A percentile compares a stretch with the other conserved stretches of the same genome.
phyloP scores from a whole-genome alignment of 768 basidiomycete species.

The Exidia glandulosa region DNA sequence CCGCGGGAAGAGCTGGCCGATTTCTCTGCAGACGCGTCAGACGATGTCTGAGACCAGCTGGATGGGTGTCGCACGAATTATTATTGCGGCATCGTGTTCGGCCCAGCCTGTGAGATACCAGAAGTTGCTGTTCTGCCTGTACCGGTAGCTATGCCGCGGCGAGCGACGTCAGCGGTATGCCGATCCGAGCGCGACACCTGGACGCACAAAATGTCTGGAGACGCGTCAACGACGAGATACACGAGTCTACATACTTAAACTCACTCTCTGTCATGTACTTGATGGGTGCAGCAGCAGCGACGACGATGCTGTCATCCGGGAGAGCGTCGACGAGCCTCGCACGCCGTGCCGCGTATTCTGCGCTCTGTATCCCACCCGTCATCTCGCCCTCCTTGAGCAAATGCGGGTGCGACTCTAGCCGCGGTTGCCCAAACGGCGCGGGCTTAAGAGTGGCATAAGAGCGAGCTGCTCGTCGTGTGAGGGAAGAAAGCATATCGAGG shows the following conservation, averaged over 20 bases:
- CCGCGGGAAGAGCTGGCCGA: constrained; percentile 57
- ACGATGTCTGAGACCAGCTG: neutral
- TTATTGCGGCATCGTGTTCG: constrained; percentile 82
- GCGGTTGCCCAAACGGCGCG: constrained; percentile 69
- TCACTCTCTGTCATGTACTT: constrained; percentile 79
- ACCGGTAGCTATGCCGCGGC: constrained; percentile 65
- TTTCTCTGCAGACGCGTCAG: constrained; percentile 41
- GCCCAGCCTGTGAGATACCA: constrained; percentile 96
- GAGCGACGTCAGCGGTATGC: constrained; percentile 8
- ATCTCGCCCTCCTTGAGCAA: constrained; percentile 56
- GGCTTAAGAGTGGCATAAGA: constrained; percentile 37
- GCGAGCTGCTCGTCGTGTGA: neutral
- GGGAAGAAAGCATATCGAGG: no score
- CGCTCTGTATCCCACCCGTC: constrained; percentile 67
- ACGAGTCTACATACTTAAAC: constrained; percentile 19
- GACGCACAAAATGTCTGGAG: constrained; percentile 74
- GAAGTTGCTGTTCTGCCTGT: constrained; percentile 83
- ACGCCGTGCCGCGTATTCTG: constrained; percentile 70
- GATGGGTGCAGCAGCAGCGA: constrained; percentile 66
- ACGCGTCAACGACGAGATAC: constrained; percentile 18
- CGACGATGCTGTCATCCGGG: constrained; percentile 61
- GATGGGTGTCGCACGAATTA: constrained; percentile 46
- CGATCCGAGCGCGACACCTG: neutral
- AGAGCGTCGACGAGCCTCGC: constrained; percentile 59
- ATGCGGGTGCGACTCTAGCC: constrained; percentile 71